phyloP scores from a whole-genome alignment of 306 rosid genomes.

The Castanea mollissima region DNA sequence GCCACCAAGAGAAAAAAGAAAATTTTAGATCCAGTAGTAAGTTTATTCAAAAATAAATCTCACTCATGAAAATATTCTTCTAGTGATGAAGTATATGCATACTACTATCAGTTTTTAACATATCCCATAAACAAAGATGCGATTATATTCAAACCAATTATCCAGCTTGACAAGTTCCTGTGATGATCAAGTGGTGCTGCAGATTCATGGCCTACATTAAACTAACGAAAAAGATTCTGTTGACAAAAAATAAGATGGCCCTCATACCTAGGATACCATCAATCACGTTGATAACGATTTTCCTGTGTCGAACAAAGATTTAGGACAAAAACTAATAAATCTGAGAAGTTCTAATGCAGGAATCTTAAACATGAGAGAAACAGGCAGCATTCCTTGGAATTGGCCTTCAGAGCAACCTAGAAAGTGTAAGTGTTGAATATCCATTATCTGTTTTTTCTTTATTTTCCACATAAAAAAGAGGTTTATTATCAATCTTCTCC shows the following conservation, averaged over 20 bases:
- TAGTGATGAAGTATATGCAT: neutral
- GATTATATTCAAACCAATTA: neutral
- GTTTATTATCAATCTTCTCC: too few relatives aligned
- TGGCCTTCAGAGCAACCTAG: too few relatives aligned
- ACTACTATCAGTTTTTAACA: neutral
- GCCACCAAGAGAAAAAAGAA: slow-evolving; percentile 10
- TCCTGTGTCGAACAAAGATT: neutral
- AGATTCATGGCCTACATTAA: neutral
- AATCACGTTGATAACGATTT: neutral
- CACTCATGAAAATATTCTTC: neutral
- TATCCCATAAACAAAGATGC: neutral
- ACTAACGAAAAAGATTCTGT: neutral
- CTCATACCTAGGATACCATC: neutral
- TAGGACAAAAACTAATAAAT: too few relatives aligned
- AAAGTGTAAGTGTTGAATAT: too few relatives aligned
- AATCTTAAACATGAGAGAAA: too few relatives aligned
- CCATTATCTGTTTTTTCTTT: too few relatives aligned
- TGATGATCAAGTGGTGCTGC: neutral
- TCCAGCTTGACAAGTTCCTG: neutral
- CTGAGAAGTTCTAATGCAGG: too few relatives aligned
- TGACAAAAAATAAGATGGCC: neutral
- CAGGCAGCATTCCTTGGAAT: too few relatives aligned
- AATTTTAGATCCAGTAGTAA: neutral
- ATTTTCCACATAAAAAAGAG: too few relatives aligned
- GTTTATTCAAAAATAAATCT: neutral